Percentiles rank a stretch among this genome's conserved stretches.
Evolutionary conservation across 1,284 basidiomycete genomes (phyloP).

Genomic region (Cutaneotrichosporon sp.): DNA sequence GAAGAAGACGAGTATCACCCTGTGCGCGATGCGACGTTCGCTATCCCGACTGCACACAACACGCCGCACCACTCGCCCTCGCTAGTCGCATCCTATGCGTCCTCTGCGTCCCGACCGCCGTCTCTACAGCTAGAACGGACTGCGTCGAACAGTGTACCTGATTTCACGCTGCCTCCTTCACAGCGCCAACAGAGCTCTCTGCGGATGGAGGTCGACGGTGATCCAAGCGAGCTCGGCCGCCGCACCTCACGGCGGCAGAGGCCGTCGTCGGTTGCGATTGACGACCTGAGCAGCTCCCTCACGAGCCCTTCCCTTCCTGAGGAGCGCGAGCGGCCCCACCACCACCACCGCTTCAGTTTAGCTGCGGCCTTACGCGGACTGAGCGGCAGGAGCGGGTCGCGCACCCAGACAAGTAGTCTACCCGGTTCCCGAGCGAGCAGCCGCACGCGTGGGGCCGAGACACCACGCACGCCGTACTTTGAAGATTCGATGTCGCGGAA

Average conservation of each 20-base stretch:
- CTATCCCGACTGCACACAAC: slow-evolving; percentile 12
- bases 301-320: slow-evolving; percentile 14
- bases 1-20: slow-evolving; percentile 21
- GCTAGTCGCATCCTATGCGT: neutral
- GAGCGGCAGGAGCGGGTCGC: slow-evolving; percentile 31
- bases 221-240: neutral
- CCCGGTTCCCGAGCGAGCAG: slow-evolving; percentile 13
- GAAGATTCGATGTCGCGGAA: slow-evolving; percentile 18
- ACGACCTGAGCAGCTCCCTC: neutral
- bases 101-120: slow-evolving; percentile 13
- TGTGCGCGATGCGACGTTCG: slow-evolving; percentile 10
- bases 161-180: neutral
- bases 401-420: slow-evolving; percentile 26
- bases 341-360: slow-evolving; percentile 46
- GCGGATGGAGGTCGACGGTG: neutral
- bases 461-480: slow-evolving; percentile 15
- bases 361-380: slow-evolving; percentile 50
- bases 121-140: slow-evolving; percentile 20
- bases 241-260: neutral
- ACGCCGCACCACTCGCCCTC: slow-evolving; percentile 6
- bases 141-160: neutral
- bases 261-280: neutral
- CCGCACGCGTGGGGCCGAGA: slow-evolving; percentile 15
- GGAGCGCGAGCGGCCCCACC: slow-evolving; percentile 28
- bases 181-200: neutral